These are phyloP conservation scores for Heimioporus sp. DNA, from an alignment of 768 basidiomycete genomes.

Conservation along the genomic window DNA sequence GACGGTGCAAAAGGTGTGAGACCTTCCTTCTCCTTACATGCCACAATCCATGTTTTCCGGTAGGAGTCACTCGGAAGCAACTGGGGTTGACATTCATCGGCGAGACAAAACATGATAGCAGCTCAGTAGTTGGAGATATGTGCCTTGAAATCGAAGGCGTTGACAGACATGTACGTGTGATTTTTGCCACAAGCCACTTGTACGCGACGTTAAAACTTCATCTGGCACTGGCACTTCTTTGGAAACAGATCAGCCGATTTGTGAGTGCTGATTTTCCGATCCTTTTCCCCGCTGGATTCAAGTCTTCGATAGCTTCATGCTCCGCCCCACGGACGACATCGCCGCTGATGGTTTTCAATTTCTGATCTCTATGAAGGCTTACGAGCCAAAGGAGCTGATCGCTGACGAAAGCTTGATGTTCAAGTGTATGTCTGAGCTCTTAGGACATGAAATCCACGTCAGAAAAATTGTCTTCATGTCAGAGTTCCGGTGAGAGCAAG, in stretches of 20 bases:
- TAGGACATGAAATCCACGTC: slow-evolving; percentile 31
- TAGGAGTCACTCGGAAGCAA: slow-evolving; percentile 30
- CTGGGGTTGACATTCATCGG: too few relatives aligned
- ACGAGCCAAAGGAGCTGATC: slow-evolving; percentile 16
- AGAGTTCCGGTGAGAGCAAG: slow-evolving; percentile 25
- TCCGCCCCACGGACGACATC: slow-evolving; percentile 17
- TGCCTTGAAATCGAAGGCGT: too few relatives aligned
- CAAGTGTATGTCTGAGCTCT: slow-evolving; percentile 26
- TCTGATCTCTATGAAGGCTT: neutral
- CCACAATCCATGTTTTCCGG: neutral
- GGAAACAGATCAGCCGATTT: slow-evolving; percentile 2
- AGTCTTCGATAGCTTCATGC: slow-evolving; percentile 1
- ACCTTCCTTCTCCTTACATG: neutral
- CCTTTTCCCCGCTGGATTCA: neutral
- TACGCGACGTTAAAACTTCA: too few relatives aligned
- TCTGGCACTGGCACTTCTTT: slow-evolving; percentile 24
- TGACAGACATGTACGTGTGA: too few relatives aligned
- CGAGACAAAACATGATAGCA: too few relatives aligned
- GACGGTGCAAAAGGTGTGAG: slow-evolving; percentile 20
- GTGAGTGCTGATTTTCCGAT: neutral
- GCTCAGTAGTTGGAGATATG: too few relatives aligned
- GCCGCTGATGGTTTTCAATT: slow-evolving; percentile 22
- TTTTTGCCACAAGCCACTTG: too few relatives aligned
- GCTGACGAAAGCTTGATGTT: slow-evolving; percentile 27
- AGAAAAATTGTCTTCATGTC: slow-evolving; percentile 25